Base-by-base conservation (phyloP, 2,329 filamentous ascomycete genomes). In the Paecilomyces formosus region DNA sequence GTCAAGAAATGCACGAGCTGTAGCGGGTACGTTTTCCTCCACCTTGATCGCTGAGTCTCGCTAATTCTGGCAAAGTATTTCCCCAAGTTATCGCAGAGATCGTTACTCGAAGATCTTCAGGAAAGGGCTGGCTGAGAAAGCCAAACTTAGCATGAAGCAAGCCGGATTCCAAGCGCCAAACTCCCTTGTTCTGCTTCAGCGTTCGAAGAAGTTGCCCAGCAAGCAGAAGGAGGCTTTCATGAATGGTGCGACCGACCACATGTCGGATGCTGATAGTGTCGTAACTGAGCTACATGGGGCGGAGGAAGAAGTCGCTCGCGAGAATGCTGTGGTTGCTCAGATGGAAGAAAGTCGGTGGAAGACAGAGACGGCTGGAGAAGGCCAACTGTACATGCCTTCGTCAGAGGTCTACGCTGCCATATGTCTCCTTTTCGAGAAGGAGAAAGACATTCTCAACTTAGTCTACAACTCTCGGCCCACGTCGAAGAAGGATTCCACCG, bases 91-190 rank as follows among this genome's bases (percentile, higher is more conserved):
- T 74, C 87, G 93, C 66, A 97, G 96, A 72, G 93, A 99, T 68
- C 84, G 88, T 51, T 94, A 86, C 67, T 88, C 92, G 70, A 99
- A 97, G 74, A 92, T 99, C 57, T 99, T 97, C 74, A 88, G 93
- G 70, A 94, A 89, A 70, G 80, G 88, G 1, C 77, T 97, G 58
- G 84, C 82, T 53, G 75, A 82, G 53, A 96, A 95, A 72, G 86
- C 94, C 35, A 85, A 86, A 70, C 82, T 85, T 50, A 86, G 88
- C 61, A 96, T 96, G 88, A 82, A 86, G 2, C 85, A 89, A 64
- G 74, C 75, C 54, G 82, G 85, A 57, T 84, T 92, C 70, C 87
- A 86, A 65, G 79, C 85, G 35, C 81, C 82, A 55, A 90, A 94
- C 69, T 87, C 89, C 3, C 79, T 95, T 66, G 74, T 89, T 12